These are phyloP conservation scores for Calcarisporium arbuscula DNA, from an alignment of 2,329 filamentous ascomycete genomes.

Conservation along the genomic window DNA sequence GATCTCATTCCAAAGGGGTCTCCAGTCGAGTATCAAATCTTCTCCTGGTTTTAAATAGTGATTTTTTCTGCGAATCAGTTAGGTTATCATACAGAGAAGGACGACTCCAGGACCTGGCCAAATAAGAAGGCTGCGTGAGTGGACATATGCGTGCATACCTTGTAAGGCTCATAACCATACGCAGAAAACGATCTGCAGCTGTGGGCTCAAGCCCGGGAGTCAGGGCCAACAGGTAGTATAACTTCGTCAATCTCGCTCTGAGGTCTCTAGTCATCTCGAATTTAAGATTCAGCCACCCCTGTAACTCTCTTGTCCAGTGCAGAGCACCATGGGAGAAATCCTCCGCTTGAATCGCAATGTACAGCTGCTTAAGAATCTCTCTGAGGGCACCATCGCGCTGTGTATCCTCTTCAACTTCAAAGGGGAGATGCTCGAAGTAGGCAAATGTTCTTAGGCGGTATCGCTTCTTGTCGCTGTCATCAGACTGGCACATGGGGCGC, in stretches of 20 bases:
- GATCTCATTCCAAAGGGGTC: conserved; percentile 84
- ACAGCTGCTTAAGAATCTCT: conserved; percentile 89
- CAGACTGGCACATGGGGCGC: conserved; percentile 47
- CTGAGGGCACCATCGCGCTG: conserved; percentile 73
- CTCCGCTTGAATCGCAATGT: conserved; percentile 83
- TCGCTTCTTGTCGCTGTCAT: conserved; percentile 52
- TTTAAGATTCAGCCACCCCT: conserved; percentile 92
- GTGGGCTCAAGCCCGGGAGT: conserved; percentile 80
- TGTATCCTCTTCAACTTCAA: conserved; percentile 72
- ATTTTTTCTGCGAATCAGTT: conserved; percentile 59
- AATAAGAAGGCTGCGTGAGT: neutral
- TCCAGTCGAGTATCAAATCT: conserved; percentile 90
- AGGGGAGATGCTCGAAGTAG: conserved; percentile 87
- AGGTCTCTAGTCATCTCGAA: conserved; percentile 89
- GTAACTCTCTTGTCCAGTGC: conserved; percentile 95
- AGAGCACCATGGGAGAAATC: conserved; percentile 91
- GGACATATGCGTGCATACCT: conserved; percentile 54
- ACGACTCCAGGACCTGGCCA: neutral
- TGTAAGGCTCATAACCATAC: conserved; percentile 94
- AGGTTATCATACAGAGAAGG: conserved; percentile 6
- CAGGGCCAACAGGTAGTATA: conserved; percentile 91
- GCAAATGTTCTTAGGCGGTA: conserved; percentile 87
- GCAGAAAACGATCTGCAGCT: conserved; percentile 83
- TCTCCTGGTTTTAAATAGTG: conserved; percentile 89
- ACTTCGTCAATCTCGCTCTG: conserved; percentile 73